phyloP scores from a whole-genome alignment of 106 monocot genomes.

The Iris macrosiphon region DNA sequence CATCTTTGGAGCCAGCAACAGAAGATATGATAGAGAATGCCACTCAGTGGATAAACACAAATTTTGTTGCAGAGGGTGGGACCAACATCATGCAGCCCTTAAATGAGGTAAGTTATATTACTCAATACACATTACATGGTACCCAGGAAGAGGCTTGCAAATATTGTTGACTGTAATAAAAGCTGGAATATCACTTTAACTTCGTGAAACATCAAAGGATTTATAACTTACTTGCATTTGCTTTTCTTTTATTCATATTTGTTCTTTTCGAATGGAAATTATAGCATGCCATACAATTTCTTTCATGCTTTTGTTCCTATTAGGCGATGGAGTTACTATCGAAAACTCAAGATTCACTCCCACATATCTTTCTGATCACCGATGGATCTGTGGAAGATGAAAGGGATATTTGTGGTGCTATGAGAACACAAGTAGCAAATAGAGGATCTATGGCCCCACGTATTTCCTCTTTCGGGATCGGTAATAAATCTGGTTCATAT shows the following conservation, averaged over 20 bases:
- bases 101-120: conserved; percentile 73
- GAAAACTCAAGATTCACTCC: conserved; percentile 31
- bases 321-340: conserved; percentile 60
- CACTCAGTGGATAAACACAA: conserved; percentile 49
- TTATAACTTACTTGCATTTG: too few relatives aligned
- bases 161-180: too few relatives aligned
- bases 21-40: conserved; percentile 49
- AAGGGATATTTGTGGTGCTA: conserved; percentile 49
- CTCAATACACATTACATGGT: too few relatives aligned
- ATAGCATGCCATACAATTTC: background rate
- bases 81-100: conserved; percentile 56
- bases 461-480: conserved; percentile 94
- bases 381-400: conserved; percentile 96
- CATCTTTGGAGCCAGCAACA: conserved; percentile 51
- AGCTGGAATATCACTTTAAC: too few relatives aligned
- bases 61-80: conserved; percentile 65
- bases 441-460: conserved; percentile 43
- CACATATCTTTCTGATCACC: conserved; percentile 82
- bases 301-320: conserved; percentile 1
- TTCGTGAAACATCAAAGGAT: too few relatives aligned
- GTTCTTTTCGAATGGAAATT: too few relatives aligned
- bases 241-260: too few relatives aligned
- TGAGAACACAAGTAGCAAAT: conserved; percentile 27
- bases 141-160: too few relatives aligned
- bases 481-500: conserved; percentile 23